A percentile compares a stretch with the other conserved stretches of the same genome.
Evolutionary conservation across 2,329 filamentous ascomycete species (phyloP).

Genomic region (Exophiala oligosperma): DNA sequence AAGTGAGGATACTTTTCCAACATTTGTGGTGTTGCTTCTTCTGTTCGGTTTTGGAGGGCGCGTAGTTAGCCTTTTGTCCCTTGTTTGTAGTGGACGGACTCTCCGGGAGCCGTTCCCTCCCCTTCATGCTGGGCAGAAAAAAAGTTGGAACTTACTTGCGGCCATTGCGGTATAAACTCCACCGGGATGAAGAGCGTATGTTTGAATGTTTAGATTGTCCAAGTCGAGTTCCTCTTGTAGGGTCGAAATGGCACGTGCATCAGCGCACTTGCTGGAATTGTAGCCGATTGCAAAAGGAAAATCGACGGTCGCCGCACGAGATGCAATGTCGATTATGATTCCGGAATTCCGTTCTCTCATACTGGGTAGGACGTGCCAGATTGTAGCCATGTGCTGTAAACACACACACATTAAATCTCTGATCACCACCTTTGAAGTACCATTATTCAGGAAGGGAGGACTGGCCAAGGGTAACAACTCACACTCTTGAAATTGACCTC

Average conservation of each 20-base stretch:
- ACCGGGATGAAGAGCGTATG: conserved; percentile 18
- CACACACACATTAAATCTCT: neutral
- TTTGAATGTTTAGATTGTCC: conserved; percentile 16
- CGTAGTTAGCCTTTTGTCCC: neutral
- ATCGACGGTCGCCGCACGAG: conserved; percentile 20
- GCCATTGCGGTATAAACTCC: conserved; percentile 17
- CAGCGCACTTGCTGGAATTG: conserved; percentile 18
- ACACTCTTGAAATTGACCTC: conserved; percentile 25
- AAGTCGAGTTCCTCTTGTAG: conserved; percentile 22
- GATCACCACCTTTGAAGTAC: too few relatives aligned
- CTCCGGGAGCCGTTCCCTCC: too few relatives aligned
- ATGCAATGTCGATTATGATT: conserved; percentile 21
- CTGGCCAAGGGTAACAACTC: conserved; percentile 2
- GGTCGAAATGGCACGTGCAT: conserved; percentile 15
- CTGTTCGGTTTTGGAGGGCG: neutral
- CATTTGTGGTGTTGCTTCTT: conserved; percentile 10
- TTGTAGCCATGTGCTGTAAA: conserved; percentile 12
- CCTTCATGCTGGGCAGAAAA: neutral
- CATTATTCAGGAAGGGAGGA: too few relatives aligned
- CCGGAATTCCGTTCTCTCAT: conserved; percentile 17
- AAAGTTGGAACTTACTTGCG: conserved; percentile 1
- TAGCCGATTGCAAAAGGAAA: conserved; percentile 19
- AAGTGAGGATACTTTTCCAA: conserved; percentile 9
- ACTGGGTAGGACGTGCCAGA: conserved; percentile 9
- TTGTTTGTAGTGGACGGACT: neutral